These are phyloP conservation scores for Colletotrichum musae DNA, from an alignment of 2,329 filamentous ascomycete species.

Conservation along the genomic window DNA sequence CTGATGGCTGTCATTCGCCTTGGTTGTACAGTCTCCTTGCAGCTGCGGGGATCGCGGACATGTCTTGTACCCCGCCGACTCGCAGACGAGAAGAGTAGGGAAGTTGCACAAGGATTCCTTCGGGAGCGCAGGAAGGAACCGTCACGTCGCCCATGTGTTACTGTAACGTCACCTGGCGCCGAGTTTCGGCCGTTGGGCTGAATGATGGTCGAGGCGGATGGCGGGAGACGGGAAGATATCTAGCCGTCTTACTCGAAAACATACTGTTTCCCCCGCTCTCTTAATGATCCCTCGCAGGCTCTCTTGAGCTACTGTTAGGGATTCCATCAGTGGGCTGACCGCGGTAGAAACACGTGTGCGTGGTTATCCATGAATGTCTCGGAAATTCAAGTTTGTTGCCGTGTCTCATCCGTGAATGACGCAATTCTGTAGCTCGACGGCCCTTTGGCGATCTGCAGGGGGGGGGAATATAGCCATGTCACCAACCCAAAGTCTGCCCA, in stretches of 20 bases:
- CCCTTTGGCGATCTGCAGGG: constrained; percentile 11
- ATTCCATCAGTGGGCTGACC: neutral
- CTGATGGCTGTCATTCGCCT: too few relatives aligned
- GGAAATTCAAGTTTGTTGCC: constrained; percentile 19
- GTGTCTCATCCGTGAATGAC: constrained; percentile 12
- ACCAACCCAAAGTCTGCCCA: too few relatives aligned
- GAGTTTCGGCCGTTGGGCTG: neutral
- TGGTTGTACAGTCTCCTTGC: neutral
- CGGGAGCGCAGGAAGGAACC: neutral
- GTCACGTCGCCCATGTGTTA: fast-evolving
- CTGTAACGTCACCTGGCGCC: neutral
- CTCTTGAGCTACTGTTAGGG: too few relatives aligned
- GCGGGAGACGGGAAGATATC: neutral
- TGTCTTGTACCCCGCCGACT: neutral
- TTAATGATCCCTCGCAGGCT: neutral
- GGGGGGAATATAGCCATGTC: neutral
- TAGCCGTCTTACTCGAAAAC: constrained; percentile 10
- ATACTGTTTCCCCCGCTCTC: neutral
- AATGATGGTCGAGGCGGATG: neutral
- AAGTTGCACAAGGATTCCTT: constrained; percentile 2
- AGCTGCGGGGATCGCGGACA: constrained; percentile 13
- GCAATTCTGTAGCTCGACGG: constrained; percentile 11
- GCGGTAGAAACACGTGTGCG: neutral
- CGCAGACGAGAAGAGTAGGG: neutral
- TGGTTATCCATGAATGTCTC: constrained; percentile 10